Conservation (phyloP, 495 filamentous ascomycete genomes). For the Aspergillus haitiensis region DNA sequence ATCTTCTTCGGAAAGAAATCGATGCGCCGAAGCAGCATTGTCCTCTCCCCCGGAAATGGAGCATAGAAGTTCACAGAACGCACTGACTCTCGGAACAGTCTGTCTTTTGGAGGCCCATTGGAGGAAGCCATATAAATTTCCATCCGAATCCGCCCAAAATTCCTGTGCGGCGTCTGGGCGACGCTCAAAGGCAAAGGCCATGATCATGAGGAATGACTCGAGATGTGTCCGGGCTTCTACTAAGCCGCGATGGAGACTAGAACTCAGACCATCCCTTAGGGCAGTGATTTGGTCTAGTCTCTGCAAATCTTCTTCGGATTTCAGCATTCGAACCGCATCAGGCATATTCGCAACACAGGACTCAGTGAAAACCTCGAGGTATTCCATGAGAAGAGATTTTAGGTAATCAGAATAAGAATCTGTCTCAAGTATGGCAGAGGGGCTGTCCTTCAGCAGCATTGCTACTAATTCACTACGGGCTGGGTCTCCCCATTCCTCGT, state of each 20-base stretch:
- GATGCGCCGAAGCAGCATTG: constrained; percentile 77
- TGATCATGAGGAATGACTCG: constrained; percentile 87
- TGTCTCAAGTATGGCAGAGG: constrained; percentile 60
- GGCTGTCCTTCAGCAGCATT: constrained; percentile 75
- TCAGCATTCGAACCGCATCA: constrained; percentile 80
- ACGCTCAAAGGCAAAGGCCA: constrained; percentile 86
- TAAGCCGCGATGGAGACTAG: constrained; percentile 47
- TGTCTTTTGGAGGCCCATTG: constrained; percentile 92
- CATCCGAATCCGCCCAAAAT: constrained; percentile 87
- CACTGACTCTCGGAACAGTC: constrained; percentile 88
- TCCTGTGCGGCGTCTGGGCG: constrained; percentile 76
- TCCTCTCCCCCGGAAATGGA: constrained; percentile 77
- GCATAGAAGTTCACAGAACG: constrained; percentile 93
- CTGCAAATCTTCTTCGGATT: constrained; percentile 86
- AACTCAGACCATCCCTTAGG: constrained; percentile 48
- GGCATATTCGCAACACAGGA: constrained; percentile 93
- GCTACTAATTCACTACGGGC: constrained; percentile 70
- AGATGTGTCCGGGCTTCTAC: constrained; percentile 68
- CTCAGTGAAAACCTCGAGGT: constrained; percentile 83
- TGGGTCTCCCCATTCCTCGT: constrained; percentile 78
- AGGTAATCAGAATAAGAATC: constrained; percentile 62
- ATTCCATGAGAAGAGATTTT: constrained; percentile 68
- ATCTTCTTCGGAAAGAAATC: constrained; percentile 86
- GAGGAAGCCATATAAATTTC: constrained; percentile 88
- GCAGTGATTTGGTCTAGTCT: constrained; percentile 64